Percentiles rank a stretch among this genome's conserved stretches.
Conservation (phyloP, 208 protist genomes). For the Leishmania martiniquensis region DNA sequence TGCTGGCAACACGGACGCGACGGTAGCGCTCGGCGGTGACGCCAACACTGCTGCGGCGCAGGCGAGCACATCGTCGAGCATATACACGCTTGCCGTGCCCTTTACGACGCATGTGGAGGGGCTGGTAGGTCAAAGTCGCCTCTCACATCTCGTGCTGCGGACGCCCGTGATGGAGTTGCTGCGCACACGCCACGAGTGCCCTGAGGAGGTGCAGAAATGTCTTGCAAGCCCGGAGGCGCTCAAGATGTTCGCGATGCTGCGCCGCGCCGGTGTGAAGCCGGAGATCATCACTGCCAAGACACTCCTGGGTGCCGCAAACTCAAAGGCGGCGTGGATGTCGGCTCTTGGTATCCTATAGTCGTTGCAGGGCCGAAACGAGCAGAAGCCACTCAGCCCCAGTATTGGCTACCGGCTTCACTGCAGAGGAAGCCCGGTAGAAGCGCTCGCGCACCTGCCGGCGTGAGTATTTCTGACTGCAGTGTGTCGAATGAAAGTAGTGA, state of each 20-base stretch:
- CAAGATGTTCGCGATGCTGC: slow-evolving; percentile 54
- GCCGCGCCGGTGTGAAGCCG: slow-evolving; percentile 56
- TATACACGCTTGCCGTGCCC: slow-evolving; percentile 39
- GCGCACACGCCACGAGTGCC: slow-evolving; percentile 21
- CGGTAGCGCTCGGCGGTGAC: neutral
- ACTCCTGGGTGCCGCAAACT: slow-evolving; percentile 43
- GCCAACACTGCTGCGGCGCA: too few species aligned
- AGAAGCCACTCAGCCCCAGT: too few species aligned
- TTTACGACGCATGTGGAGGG: slow-evolving; percentile 65
- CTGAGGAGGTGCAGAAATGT: slow-evolving; percentile 29
- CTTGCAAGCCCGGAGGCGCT: slow-evolving; percentile 50
- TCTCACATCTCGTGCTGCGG: slow-evolving; percentile 70
- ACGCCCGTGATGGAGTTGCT: slow-evolving; percentile 37
- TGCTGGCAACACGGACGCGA: neutral
- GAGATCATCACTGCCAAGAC: slow-evolving; percentile 57
- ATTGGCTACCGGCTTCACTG: neutral
- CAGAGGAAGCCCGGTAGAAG: too few species aligned
- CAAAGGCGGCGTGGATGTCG: slow-evolving; percentile 46
- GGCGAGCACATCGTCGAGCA: neutral
- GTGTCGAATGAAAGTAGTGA: too few species aligned
- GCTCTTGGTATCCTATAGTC: slow-evolving; percentile 57
- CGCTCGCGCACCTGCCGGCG: too few species aligned
- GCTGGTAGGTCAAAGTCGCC: slow-evolving; percentile 9
- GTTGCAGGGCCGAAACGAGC: neutral
- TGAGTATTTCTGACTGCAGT: too few species aligned